Conservation (phyloP, 805 yeast genomes). For the Torulaspora gathmanii region DNA sequence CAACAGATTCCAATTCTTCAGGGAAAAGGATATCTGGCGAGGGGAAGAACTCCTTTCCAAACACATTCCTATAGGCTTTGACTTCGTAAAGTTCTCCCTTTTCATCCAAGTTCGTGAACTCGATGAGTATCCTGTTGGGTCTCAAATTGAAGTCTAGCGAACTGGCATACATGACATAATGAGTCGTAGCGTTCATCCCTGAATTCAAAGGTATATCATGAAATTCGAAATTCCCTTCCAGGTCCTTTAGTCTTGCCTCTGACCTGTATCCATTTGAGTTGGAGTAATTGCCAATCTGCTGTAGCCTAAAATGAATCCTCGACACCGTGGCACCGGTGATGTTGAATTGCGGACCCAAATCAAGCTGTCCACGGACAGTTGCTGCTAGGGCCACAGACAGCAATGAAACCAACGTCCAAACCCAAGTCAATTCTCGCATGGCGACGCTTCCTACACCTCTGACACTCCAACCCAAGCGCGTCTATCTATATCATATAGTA, state of each 20-base stretch:
- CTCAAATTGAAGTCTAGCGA: conserved; percentile 34
- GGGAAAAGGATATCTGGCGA: conserved; percentile 32
- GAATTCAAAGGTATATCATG: conserved; percentile 26
- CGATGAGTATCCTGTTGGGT: conserved; percentile 34
- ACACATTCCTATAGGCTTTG: conserved; percentile 30
- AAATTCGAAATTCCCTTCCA: conserved; percentile 30
- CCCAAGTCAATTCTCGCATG: conserved; percentile 3
- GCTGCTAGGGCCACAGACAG: conserved; percentile 15
- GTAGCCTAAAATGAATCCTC: conserved; percentile 25
- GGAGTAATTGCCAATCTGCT: conserved; percentile 27
- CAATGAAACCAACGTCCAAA: conserved; percentile 7
- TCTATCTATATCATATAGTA: background rate
- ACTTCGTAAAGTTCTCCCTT: conserved; percentile 16
- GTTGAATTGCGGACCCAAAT: conserved; percentile 16
- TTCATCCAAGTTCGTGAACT: conserved; percentile 18
- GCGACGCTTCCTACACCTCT: background rate
- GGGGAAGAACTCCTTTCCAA: conserved; percentile 36
- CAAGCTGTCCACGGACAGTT: conserved; percentile 30
- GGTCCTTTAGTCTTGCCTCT: conserved; percentile 13
- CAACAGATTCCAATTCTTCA: conserved; percentile 26
- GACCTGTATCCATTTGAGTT: conserved; percentile 14
- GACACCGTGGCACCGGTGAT: conserved; percentile 20
- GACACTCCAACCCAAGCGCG: background rate
- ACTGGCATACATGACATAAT: conserved; percentile 28
- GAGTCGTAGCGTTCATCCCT: conserved; percentile 26